Conservation (phyloP, 2,329 filamentous ascomycete species). For the Golovinomyces cichoracearum region DNA sequence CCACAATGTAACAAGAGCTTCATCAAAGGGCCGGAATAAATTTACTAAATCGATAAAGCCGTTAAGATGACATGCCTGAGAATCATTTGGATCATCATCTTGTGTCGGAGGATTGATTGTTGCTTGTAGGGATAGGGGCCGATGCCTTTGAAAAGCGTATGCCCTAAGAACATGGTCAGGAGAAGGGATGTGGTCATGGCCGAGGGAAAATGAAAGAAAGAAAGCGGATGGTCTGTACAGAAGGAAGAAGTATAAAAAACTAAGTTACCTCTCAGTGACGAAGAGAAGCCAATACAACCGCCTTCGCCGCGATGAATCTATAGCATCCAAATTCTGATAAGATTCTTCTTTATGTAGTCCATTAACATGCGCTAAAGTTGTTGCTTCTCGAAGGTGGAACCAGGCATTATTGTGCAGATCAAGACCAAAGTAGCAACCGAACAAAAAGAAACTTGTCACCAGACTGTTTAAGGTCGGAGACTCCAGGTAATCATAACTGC, state of each 20-base stretch:
- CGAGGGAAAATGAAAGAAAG: conserved; percentile 3
- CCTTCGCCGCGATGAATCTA: conserved; percentile 36
- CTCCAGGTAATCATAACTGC: conserved; percentile 33
- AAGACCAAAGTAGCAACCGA: conserved; percentile 43
- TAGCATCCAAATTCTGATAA: conserved; percentile 30
- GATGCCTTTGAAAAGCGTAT: conserved; percentile 44
- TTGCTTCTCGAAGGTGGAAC: conserved; percentile 55
- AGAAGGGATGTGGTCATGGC: background rate
- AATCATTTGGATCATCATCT: conserved; percentile 32
- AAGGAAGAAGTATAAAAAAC: background rate
- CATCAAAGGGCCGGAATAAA: conserved; percentile 40
- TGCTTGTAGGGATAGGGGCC: conserved; percentile 43
- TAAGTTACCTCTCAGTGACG: conserved; percentile 35
- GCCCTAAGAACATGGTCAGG: conserved; percentile 20
- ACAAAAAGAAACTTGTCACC: conserved; percentile 56
- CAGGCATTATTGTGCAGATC: conserved; percentile 53
- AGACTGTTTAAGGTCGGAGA: conserved; percentile 29
- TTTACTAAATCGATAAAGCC: conserved; percentile 34
- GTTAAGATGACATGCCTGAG: conserved; percentile 25
- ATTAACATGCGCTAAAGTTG: conserved; percentile 37
- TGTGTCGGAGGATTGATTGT: conserved; percentile 39
- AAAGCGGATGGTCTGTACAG: background rate
- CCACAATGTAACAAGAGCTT: conserved; percentile 37
- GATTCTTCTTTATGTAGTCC: conserved; percentile 36
- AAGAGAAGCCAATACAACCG: conserved; percentile 51